A percentile compares a stretch with the other conserved stretches of the same genome.
phyloP scores from a whole-genome alignment of 176 grass and related monocot species.

The Phyllostachys edulis region DNA sequence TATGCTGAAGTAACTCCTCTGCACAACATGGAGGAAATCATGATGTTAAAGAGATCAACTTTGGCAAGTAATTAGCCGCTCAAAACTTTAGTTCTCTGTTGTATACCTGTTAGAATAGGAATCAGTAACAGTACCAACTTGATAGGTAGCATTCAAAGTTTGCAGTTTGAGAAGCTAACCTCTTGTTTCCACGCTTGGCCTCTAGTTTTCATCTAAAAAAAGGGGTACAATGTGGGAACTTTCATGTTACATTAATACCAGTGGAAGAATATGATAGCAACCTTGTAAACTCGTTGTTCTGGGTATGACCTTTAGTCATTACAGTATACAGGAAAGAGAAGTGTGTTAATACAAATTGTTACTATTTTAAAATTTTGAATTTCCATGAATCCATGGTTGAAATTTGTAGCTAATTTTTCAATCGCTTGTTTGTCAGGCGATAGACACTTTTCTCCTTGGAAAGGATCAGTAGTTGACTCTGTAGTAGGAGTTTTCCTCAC shows the following conservation, averaged over 20 bases:
- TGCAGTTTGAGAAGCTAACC: background rate
- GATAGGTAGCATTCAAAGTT: background rate
- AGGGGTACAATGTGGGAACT: background rate
- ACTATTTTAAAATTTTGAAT: background rate
- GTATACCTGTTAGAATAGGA: too few relatives aligned
- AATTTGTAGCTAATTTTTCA: constrained; percentile 10
- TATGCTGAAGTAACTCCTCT: constrained; percentile 2
- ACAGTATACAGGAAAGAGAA: constrained; percentile 8
- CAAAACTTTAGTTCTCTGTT: background rate
- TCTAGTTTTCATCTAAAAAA: background rate
- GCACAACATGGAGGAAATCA: background rate
- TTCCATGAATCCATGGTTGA: constrained; percentile 5
- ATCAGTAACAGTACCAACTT: too few relatives aligned
- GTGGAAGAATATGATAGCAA: background rate
- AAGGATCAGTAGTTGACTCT: constrained; percentile 83
- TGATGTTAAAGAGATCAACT: background rate
- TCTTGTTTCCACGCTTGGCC: constrained; percentile 11
- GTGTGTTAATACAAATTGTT: background rate
- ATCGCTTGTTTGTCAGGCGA: constrained; percentile 55
- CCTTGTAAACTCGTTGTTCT: background rate
- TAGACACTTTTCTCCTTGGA: constrained; percentile 78
- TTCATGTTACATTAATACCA: background rate
- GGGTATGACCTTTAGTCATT: constrained; percentile 22
- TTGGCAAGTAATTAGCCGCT: background rate
- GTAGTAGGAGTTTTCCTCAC: constrained; percentile 84